Evolutionary conservation across 176 grass and related monocot genomes (phyloP), one percentile per base, ranked within the genome.

Genomic region (Zea luxurians): DNA sequence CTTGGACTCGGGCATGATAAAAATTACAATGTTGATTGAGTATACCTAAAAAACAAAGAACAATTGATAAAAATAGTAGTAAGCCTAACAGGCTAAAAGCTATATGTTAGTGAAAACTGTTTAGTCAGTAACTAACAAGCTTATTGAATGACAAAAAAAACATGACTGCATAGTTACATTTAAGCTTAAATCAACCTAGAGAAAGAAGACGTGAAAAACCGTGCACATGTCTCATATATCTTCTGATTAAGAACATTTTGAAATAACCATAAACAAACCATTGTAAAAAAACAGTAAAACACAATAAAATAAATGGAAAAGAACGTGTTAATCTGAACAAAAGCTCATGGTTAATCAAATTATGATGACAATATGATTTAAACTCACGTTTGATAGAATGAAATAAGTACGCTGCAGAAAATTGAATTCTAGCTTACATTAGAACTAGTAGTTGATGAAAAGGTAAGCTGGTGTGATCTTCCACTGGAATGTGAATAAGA

Each of bases 401-500:
- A 12, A 47, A 66, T 58, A 78, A 64, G 37, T 17, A 65, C 17
- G 61, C 5, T 10, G 37, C 21, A 89, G 49, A 7, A 76, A 75
- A 61, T 34, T 44, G 16, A 64, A 46, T 64, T 54, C 12, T 53
- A 74, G 4, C 83, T 73, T 86, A 98, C 96, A 91, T 98, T 80
- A 35, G 81, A 83, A 86, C 45, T 65, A 60, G 76, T 55, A 59
- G 79, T 68, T 48, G 80, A 80, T 50, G 77, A 85, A 87, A 95
- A 94, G 2, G 65, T 80, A 71, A 85, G 85, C 50, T 77, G 89
- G 70, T 95, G 96, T 35, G 90, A 88, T 76, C 82, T 95, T 81
- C 88, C 90, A 83, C 83, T 71, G n/a, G 78, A 79, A 71, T 37
- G 79, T 66, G 84, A 76, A 89, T 84, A 86, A 44, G 85, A 93